Evolutionary conservation across 2,329 filamentous ascomycete species (phyloP), one percentile per base, ranked within the genome.

Genomic region (Aspergillus piperis): DNA sequence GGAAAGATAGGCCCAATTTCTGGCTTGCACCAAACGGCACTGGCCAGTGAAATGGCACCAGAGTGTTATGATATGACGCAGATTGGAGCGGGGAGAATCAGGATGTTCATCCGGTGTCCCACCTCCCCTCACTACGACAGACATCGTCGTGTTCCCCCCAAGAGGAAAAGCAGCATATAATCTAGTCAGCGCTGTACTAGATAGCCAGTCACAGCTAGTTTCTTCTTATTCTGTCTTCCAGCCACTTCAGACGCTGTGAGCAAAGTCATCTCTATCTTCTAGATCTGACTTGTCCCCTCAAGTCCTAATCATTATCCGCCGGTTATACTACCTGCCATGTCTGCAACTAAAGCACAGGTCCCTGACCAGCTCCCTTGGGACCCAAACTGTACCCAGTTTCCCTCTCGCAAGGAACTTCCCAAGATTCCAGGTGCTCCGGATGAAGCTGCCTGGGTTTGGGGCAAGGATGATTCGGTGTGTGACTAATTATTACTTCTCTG

Each of bases 361-460:
- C 66, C 75, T 3, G 59, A 70, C 27, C 64, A 72, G 25, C 61
- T 85, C 21, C 83, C 83, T 3, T 86, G 82, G 80, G 77, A 86
- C 66, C 84, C 84, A 1, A 74, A 85, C 58, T 78, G 73, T 41
- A 80, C 78, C 15, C 78, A 71, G 15, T 85, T 87, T 54, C 84
- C 84, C 0, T 78, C 78, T 0, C 75, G 83, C 13, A 80, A 81
- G 56, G 80, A 86, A 54, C 75, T 87, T 3, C 83, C 83, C 19
- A 66, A 72, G 19, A 78, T 86, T 39, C 73, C 80, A 1, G 81
- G 80, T 36, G 83, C 83, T 2, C 85, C 84, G 0, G 75, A 82
- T 17, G 82, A 78, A 27, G 83, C 84, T 17, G 84, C 84, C 17
- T 87, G 85, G 85, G 81, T 86, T 25, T 87, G 84, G 84, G 84